These are phyloP conservation scores for Lasiosphaeris hirsuta DNA, from an alignment of 495 filamentous ascomycete genomes.

Conservation along the genomic window DNA sequence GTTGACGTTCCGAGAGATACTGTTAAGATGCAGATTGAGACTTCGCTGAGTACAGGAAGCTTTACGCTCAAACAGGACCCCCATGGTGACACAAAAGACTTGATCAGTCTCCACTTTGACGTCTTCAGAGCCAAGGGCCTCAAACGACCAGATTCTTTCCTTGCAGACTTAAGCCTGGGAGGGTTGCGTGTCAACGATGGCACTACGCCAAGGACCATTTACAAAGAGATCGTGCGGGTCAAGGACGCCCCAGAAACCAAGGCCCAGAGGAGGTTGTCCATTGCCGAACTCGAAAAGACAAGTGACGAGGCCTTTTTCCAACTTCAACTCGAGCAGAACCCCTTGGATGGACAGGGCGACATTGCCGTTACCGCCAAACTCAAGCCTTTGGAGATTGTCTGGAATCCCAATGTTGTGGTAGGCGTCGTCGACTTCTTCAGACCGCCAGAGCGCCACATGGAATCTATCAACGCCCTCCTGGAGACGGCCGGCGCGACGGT, in stretches of 20 bases:
- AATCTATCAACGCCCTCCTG: constrained; percentile 90
- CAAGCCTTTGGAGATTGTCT: constrained; percentile 93
- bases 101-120: constrained; percentile 89
- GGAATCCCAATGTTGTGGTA: constrained; percentile 89
- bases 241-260: constrained; percentile 71
- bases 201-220: constrained; percentile 84
- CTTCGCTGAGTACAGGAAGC: constrained; percentile 84
- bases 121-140: constrained; percentile 84
- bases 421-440: constrained; percentile 92
- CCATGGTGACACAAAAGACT: constrained; percentile 71
- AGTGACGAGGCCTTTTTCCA: constrained; percentile 80
- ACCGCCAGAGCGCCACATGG: constrained; percentile 94
- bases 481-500: constrained; percentile 94
- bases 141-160: constrained; percentile 83
- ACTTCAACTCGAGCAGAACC: constrained; percentile 89
- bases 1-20: constrained; percentile 88
- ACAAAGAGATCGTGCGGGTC: constrained; percentile 88
- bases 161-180: constrained; percentile 82
- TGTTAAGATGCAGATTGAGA: constrained; percentile 86
- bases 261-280: constrained; percentile 46
- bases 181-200: constrained; percentile 94
- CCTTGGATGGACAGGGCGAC: constrained; percentile 86
- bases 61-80: constrained; percentile 90
- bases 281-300: constrained; percentile 60
- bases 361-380: constrained; percentile 84